Base-by-base conservation (phyloP, 1,139 yeast genomes). In the Suhomyces bokatorum region DNA sequence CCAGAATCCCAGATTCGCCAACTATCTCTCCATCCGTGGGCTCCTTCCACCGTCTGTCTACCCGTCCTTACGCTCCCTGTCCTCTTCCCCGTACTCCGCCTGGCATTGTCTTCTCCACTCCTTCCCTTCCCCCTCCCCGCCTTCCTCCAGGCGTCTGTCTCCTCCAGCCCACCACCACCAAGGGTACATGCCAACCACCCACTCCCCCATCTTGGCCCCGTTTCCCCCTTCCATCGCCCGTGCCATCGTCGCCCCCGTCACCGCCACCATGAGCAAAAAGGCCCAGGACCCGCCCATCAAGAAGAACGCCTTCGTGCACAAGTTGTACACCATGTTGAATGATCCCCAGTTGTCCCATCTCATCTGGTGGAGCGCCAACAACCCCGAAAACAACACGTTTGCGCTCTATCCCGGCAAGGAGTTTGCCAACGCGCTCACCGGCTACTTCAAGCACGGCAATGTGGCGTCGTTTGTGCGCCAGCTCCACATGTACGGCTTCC, bases 281-380 rank as follows among this genome's bases (percentile, higher is more conserved):
- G 44, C 52, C 27, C 46, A 39, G 33, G 58, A 54, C 29, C 54
- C 59, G 27, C 62, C 73, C 32, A 57, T 71, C 27, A 81, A 80
- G 56, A 80, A 79, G 52, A 79, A 81, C 45, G 87, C 86, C 1
- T 83, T 83, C 62, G 86, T 83, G 8, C 80, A 80, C 52, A 83
- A 83, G 60, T 64, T 83, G 28, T 82, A 77, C 57, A 69, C 77
- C 40, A 81, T 82, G 87, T 66, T 82, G 26, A 67, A 68, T 38
- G 85, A 82, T 53, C 73, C 78, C n/a, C 64, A 62, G 31, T 60
- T 82, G 28, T 60, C 52, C 14, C 69, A 70, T 48, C 54, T 74
- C 31, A 88, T 91, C 36, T 82, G 91, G 79, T 93, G 98, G 98
- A 38, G 43, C 36, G 78, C 87, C 6, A 77, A 81, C 87, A 65